Evolutionary conservation across 106 monocot species (phyloP).

Genomic region (Acorus gramineus): DNA sequence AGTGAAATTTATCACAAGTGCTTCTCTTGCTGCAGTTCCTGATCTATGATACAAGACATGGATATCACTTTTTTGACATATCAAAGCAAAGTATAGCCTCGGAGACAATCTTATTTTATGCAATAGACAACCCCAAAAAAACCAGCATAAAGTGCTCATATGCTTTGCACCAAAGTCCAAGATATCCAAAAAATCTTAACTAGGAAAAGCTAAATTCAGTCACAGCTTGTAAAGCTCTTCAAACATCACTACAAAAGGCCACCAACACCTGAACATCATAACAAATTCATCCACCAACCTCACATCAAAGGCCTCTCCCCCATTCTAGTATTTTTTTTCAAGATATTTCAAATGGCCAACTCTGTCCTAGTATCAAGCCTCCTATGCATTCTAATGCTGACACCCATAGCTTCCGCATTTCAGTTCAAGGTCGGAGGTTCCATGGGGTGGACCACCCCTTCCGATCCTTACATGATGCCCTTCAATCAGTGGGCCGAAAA

Average conservation of each 20-base stretch:
- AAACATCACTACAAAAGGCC: constrained; percentile 23
- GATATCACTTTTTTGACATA: no score
- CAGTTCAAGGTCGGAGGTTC: constrained; percentile 60
- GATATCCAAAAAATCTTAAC: constrained; percentile 11
- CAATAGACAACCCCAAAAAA: no score
- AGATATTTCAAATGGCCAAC: constrained; percentile 2
- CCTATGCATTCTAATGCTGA: constrained; percentile 21
- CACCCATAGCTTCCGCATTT: constrained; percentile 29
- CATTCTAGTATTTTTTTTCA: not conserved
- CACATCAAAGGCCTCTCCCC: not conserved
- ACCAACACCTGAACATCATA: no score
- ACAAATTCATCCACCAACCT: no score
- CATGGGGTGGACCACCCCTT: constrained; percentile 48
- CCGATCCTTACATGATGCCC: constrained; percentile 24
- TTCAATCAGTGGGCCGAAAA: constrained; percentile 46
- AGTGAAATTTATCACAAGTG: no score
- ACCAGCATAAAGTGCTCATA: constrained; percentile 4
- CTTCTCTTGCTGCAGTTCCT: no score
- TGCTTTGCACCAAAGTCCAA: constrained; percentile 23
- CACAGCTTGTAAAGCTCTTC: constrained; percentile 18
- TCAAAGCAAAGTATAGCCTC: no score
- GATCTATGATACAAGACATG: no score
- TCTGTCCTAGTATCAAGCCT: constrained; percentile 4
- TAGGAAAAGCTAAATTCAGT: not conserved
- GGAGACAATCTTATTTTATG: no score